Evolutionary conservation across 805 yeast genomes (phyloP).

Genomic region (Phaffomyces thermotolerans): DNA sequence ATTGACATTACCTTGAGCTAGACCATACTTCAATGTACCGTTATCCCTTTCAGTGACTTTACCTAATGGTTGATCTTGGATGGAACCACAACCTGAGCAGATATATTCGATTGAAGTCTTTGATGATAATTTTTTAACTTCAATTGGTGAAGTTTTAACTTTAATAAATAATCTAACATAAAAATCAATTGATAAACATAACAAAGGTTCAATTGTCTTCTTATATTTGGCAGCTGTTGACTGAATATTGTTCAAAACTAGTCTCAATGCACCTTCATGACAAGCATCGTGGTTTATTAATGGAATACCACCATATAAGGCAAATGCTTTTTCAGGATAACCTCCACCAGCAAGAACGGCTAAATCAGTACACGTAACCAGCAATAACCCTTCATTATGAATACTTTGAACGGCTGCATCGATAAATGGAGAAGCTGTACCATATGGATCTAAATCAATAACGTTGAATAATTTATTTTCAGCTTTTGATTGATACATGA

Average conservation of each 20-base stretch:
- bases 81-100: conserved; percentile 83
- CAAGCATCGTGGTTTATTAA: conserved; percentile 66
- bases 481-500: conserved; percentile 49
- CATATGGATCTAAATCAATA: conserved; percentile 94
- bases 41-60: conserved; percentile 38
- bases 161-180: conserved; percentile 82
- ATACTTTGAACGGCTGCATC: conserved; percentile 85
- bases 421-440: conserved; percentile 92
- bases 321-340: conserved; percentile 94
- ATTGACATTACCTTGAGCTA: conserved; percentile 51
- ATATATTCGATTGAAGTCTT: conserved; percentile 71
- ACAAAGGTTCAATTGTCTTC: conserved; percentile 76
- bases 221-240: conserved; percentile 86
- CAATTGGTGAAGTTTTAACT: conserved; percentile 69
- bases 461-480: conserved; percentile 58
- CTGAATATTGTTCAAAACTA: conserved; percentile 71
- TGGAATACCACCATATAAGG: conserved; percentile 89
- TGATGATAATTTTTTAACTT: conserved; percentile 73
- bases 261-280: conserved; percentile 88
- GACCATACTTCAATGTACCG: conserved; percentile 46
- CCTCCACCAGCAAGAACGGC: conserved; percentile 95
- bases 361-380: conserved; percentile 94
- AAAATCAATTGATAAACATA: conserved; percentile 84
- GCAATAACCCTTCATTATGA: conserved; percentile 75
- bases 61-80: conserved; percentile 69